phyloP scores from a whole-genome alignment of 1,284 basidiomycete genomes.

The Ganoderma lucidum region DNA sequence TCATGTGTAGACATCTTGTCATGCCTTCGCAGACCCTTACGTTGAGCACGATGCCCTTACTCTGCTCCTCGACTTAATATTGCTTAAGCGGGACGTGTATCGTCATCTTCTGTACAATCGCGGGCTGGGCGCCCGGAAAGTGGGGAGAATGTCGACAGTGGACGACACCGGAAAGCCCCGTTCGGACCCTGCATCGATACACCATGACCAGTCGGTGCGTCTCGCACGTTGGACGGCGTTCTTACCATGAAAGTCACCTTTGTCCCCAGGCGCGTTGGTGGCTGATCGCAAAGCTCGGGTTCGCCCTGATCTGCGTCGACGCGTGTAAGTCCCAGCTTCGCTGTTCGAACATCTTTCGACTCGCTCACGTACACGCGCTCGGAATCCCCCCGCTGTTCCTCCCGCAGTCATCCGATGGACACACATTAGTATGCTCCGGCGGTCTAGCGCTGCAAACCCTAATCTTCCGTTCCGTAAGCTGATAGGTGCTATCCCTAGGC shows the following conservation, averaged over 20 bases:
- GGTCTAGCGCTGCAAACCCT: not conserved
- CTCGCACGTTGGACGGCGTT: not conserved
- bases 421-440: slow-evolving; percentile 57
- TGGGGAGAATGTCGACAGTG: slow-evolving; percentile 31
- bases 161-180: slow-evolving; percentile 5
- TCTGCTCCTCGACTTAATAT: slow-evolving; percentile 84
- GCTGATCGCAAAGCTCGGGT: slow-evolving; percentile 63
- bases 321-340: slow-evolving; percentile 59
- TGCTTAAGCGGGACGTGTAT: slow-evolving; percentile 89
- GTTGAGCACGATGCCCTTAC: slow-evolving; percentile 87
- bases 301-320: slow-evolving; percentile 66
- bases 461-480: slow-evolving; percentile 9
- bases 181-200: not conserved
- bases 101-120: slow-evolving; percentile 92
- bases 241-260: not conserved
- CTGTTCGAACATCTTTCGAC: not conserved
- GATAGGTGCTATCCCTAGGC: slow-evolving; percentile 20
- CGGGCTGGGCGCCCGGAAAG: slow-evolving; percentile 66
- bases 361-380: slow-evolving; percentile 1
- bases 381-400: not conserved
- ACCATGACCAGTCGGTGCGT: slow-evolving; percentile 25
- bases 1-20: slow-evolving; percentile 53
- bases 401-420: slow-evolving; percentile 78
- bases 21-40: slow-evolving; percentile 85
- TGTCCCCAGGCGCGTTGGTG: slow-evolving; percentile 59